phyloP scores from a whole-genome alignment of 208 protist species.

The Plasmodiophora brassicae region DNA sequence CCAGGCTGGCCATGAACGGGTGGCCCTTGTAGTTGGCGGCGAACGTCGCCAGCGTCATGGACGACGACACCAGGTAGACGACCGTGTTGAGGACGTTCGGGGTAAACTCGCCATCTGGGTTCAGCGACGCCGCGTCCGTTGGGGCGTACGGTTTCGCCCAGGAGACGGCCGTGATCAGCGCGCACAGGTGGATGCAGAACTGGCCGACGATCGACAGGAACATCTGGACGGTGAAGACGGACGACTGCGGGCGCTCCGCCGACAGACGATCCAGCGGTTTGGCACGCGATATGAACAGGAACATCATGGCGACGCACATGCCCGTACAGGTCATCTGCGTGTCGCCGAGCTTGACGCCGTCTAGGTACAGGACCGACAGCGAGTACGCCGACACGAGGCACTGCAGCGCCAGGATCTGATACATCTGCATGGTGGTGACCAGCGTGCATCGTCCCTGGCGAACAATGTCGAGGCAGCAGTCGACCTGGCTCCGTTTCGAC shows the following conservation, averaged over 20 bases:
- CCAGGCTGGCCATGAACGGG: slow-evolving; percentile 47
- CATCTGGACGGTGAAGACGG: slow-evolving; percentile 35
- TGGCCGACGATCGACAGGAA: slow-evolving; percentile 45
- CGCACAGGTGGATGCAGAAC: slow-evolving; percentile 42
- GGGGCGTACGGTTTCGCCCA: slow-evolving; percentile 29
- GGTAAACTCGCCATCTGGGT: slow-evolving; percentile 52
- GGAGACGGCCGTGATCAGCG: slow-evolving; percentile 34
- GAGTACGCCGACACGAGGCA: slow-evolving; percentile 51
- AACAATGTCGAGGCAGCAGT: slow-evolving; percentile 74
- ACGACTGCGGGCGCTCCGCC: slow-evolving; percentile 18
- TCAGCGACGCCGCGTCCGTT: not conserved
- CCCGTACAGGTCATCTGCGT: slow-evolving; percentile 41
- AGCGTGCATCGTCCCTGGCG: slow-evolving; percentile 66
- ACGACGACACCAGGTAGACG: slow-evolving; percentile 49
- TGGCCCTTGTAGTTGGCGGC: slow-evolving; percentile 51
- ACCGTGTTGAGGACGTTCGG: slow-evolving; percentile 54
- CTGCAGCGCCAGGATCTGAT: slow-evolving; percentile 54
- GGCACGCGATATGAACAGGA: slow-evolving; percentile 49
- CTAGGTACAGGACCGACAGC: slow-evolving; percentile 45
- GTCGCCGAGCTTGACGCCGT: slow-evolving; percentile 47
- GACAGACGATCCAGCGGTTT: slow-evolving; percentile 42
- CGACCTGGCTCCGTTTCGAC: slow-evolving; percentile 40
- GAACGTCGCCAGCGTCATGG: slow-evolving; percentile 39
- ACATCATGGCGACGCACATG: slow-evolving; percentile 43
- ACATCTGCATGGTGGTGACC: slow-evolving; percentile 52